Conservation (phyloP, 768 basidiomycete species). For the Coprinellus micaceus region DNA sequence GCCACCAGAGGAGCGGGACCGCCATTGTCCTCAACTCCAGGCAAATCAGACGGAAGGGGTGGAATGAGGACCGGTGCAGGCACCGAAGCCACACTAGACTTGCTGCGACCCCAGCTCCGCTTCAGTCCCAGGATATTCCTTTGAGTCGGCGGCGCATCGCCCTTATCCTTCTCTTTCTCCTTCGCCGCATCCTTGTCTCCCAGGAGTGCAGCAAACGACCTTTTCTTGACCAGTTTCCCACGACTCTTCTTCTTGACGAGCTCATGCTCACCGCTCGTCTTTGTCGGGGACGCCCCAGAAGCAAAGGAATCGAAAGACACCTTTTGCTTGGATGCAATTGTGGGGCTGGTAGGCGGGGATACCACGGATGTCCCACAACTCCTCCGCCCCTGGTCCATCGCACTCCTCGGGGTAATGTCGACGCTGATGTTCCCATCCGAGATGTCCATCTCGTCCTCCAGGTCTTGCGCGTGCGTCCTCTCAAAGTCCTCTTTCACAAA, state of each 20-base stretch:
- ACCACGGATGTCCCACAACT: background rate
- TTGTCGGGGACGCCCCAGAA: background rate
- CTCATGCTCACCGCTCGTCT: background rate
- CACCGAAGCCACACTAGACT: background rate
- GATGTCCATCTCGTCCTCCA: background rate
- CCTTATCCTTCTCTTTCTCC: background rate
- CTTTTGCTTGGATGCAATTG: background rate
- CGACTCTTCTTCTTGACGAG: slow-evolving; percentile 1
- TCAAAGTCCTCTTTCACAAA: background rate
- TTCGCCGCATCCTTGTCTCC: background rate
- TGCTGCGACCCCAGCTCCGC: background rate
- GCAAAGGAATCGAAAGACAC: background rate
- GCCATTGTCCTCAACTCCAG: background rate
- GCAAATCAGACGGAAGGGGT: background rate
- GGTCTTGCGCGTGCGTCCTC: background rate
- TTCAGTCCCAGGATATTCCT: background rate
- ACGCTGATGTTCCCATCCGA: background rate
- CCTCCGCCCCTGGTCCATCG: background rate
- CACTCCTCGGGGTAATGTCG: background rate
- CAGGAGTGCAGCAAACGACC: background rate
- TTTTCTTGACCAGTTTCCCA: slow-evolving; percentile 7
- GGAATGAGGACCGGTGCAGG: no score
- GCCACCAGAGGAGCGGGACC: background rate
- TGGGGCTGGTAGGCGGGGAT: background rate
- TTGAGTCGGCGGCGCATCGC: background rate